These are phyloP conservation scores for Trifolium subterraneum DNA, from an alignment of 306 rosid genomes.

Conservation along the genomic window DNA sequence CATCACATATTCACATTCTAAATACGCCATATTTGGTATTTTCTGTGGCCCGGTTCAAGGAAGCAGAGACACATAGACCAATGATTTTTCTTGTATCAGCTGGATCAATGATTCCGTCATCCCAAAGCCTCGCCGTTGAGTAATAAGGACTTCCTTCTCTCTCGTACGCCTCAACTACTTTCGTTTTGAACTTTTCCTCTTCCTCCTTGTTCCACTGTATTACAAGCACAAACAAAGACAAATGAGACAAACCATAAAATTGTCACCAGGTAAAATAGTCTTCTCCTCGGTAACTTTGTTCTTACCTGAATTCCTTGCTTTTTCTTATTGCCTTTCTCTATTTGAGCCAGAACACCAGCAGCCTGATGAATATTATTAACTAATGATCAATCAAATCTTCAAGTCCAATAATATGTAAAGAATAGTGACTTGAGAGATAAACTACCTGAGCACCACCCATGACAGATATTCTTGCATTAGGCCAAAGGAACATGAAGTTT, in stretches of 20 bases:
- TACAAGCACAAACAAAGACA: slow-evolving; percentile 1
- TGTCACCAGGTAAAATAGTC: not conserved
- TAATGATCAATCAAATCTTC: slow-evolving; percentile 18
- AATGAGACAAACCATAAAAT: slow-evolving; percentile 23
- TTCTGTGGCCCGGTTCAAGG: slow-evolving; percentile 66
- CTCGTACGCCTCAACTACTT: slow-evolving; percentile 82
- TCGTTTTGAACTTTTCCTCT: slow-evolving; percentile 78
- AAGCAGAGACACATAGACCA: slow-evolving; percentile 82
- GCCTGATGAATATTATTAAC: slow-evolving; percentile 60
- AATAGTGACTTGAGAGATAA: slow-evolving; percentile 27
- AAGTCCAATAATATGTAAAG: slow-evolving; percentile 14
- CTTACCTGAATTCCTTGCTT: slow-evolving; percentile 90
- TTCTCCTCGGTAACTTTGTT: not conserved
- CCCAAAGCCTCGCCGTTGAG: slow-evolving; percentile 97
- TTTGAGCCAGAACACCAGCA: slow-evolving; percentile 92
- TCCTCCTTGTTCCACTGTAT: slow-evolving; percentile 88
- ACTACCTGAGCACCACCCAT: slow-evolving; percentile 99
- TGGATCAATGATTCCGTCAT: slow-evolving; percentile 94
- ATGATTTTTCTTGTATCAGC: slow-evolving; percentile 88
- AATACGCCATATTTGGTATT: slow-evolving; percentile 89
- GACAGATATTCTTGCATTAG: slow-evolving; percentile 92
- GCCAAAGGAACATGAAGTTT: slow-evolving; percentile 93
- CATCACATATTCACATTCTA: slow-evolving; percentile 65
- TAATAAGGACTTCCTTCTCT: slow-evolving; percentile 87
- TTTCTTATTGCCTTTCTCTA: slow-evolving; percentile 86